Evolutionary conservation across 179 eudicot genomes (phyloP).

Genomic region (Vitellaria paradoxa): DNA sequence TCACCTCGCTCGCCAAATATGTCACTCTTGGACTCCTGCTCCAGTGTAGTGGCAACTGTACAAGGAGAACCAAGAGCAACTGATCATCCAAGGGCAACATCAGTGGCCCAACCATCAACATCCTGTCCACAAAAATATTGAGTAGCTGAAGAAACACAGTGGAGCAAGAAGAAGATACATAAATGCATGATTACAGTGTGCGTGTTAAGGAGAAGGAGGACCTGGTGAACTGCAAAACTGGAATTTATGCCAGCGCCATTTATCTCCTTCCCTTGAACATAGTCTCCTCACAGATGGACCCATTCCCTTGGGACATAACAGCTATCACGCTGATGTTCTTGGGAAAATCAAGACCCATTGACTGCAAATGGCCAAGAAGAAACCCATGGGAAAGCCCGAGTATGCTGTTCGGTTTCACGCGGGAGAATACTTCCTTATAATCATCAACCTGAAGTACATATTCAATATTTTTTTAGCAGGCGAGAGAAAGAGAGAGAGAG

Average conservation of each 20-base stretch:
- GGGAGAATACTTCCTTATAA: slow-evolving; percentile 78
- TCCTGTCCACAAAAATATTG: slow-evolving; percentile 43
- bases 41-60: slow-evolving; percentile 94
- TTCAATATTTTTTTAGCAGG: too few species aligned
- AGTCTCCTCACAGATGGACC: slow-evolving; percentile 98
- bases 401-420: slow-evolving; percentile 97
- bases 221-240: slow-evolving; percentile 98
- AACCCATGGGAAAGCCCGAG: too few species aligned
- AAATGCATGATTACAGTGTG: too few species aligned
- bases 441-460: slow-evolving; percentile 83
- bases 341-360: too few species aligned
- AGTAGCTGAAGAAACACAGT: background rate
- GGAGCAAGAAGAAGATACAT: background rate
- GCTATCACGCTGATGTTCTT: slow-evolving; percentile 94
- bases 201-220: slow-evolving; percentile 21
- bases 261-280: slow-evolving; percentile 90
- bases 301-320: slow-evolving; percentile 99
- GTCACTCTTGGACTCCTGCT: slow-evolving; percentile 98
- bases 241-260: slow-evolving; percentile 98
- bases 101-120: slow-evolving; percentile 96
- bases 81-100: too few species aligned
- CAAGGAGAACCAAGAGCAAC: slow-evolving; percentile 99
- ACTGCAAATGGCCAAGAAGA: too few species aligned
- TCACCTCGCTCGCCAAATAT: slow-evolving; percentile 92
- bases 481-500: too few species aligned